Base-by-base conservation (phyloP, 148 eudicot species). In the Camellia granthamiana region DNA sequence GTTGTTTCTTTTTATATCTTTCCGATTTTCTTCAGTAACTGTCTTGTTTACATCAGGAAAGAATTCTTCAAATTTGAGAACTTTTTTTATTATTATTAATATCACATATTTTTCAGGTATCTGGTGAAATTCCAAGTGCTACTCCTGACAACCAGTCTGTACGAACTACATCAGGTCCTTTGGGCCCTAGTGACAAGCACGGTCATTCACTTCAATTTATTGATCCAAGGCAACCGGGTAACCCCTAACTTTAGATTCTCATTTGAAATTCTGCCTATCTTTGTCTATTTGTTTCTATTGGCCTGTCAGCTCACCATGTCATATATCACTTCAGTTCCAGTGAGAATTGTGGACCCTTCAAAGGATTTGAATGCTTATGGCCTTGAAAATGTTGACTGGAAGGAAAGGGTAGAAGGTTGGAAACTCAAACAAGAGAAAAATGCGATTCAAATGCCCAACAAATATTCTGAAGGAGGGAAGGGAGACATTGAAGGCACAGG, bases 381-480 rank as follows among this genome's bases (percentile, higher is more conserved):
- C 56, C 92, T 95, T 71, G 93, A 93, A 71, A 90, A 88, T 86
- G 96, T 95, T 75, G 99, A 96, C 88, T 96, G 99, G 99, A 96
- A 93, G 87, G 99, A 96, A 87, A 92, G 99, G 76, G 97, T 96
- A 79, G 99, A 96, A 83, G 91, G 98, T 43, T 96, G 99, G 99
- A 96, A 96, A 82, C 92, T 93, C 76, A 96, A 93, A 88, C 99
- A 93, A 86, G 98, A 96, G 42, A 93, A 92, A 86, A 93, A 90
- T 79, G 75, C 85, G 62, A 80, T 82, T 82, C 93, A 96, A 44
- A 86, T 86, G 88, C 76, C 75, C 64, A 87, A 85, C 84, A 89
- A 89, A 81, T 92, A 93, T 81, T 11, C 87, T 47, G 98, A 96
- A 84, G 97, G 97, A 84, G 97, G 97, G 44, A 96, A 89, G 86